A percentile compares a stretch with the other conserved stretches of the same genome.
Evolutionary conservation across 1,284 basidiomycete species (phyloP).

Genomic region (Ustilago shanxiensis): DNA sequence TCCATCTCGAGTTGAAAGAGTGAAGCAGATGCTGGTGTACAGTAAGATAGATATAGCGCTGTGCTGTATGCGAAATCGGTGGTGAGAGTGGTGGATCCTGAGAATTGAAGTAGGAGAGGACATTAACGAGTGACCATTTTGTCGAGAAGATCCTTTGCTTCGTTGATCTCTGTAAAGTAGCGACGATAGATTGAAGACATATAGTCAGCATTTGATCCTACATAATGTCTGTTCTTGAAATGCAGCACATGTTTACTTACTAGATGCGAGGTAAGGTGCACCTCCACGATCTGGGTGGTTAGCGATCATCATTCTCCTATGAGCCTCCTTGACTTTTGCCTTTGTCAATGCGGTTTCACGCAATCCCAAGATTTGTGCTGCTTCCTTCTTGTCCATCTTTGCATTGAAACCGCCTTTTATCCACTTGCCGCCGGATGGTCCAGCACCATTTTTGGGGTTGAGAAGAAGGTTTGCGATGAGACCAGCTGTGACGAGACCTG

Average conservation of each 20-base stretch:
- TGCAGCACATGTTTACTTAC: slow-evolving; percentile 42
- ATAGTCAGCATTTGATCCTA: background rate
- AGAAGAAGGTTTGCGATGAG: slow-evolving; percentile 59
- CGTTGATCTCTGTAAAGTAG: slow-evolving; percentile 64
- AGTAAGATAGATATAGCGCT: too few relatives aligned
- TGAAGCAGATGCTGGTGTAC: slow-evolving; percentile 7
- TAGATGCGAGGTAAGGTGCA: slow-evolving; percentile 95
- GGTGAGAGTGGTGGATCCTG: slow-evolving; percentile 6
- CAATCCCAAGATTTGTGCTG: slow-evolving; percentile 89
- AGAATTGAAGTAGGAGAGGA: too few relatives aligned
- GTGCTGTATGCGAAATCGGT: too few relatives aligned
- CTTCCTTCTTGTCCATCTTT: slow-evolving; percentile 96
- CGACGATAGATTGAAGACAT: background rate
- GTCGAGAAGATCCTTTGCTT: slow-evolving; percentile 68
- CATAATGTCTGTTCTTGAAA: background rate
- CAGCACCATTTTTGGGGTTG: slow-evolving; percentile 69
- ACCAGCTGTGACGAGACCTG: slow-evolving; percentile 62
- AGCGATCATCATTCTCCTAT: slow-evolving; percentile 70
- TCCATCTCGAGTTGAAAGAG: slow-evolving; percentile 5
- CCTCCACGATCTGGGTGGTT: slow-evolving; percentile 98
- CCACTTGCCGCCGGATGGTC: slow-evolving; percentile 80
- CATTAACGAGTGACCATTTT: slow-evolving; percentile 59
- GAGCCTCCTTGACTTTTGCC: slow-evolving; percentile 69
- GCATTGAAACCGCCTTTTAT: slow-evolving; percentile 91
- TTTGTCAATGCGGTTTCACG: slow-evolving; percentile 66